Evolutionary conservation across 78 protist species (phyloP), one percentile per base, ranked within the genome.

Genomic region (Bodo saltans): DNA sequence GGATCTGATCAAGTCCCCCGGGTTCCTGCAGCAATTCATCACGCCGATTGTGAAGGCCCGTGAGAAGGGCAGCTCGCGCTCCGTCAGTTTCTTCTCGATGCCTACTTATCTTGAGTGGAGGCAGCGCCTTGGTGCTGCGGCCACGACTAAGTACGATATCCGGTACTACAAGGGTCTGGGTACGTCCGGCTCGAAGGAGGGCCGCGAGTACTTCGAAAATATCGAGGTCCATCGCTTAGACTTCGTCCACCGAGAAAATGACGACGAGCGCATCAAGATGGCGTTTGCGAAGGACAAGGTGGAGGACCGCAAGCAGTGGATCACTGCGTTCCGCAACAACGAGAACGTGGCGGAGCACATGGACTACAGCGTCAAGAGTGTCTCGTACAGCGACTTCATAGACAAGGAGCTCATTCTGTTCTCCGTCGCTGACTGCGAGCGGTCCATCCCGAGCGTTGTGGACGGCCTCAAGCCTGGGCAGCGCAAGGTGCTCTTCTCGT

Each of bases 101-200:
- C 96, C 95, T 0, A 95, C 96, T 72, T 98, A 88, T 83, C 72
- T 87, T 26, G 26, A 4, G 1, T 98, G 98, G 98, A 11, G 47
- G 72, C 79, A 42, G 27, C 21, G 42, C 47, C 68, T 42, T 2
- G 73, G 52, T 70, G 79, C 42, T 39, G 67, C 1, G 12, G 32
- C 53, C 32, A n/a, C 1, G 3, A 69, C 41, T 8, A 90, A 88
- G 42, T 95, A 92, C 92, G 70, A 25, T 32, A 74, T 93, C 85
- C 96, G 94, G 88, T 98, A 98, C 93, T 98, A 98, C 96, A 98
- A 98, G 89, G 97, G 99, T 52, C 90, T 98, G 79, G 99, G 99
- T 38, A 97, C 99, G n/a, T 84, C 87, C 72, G 75, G 91, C 3
- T 42, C 93, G 38, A 26, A 42, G 26, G 99, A 98, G 83, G 99